Base-by-base conservation (phyloP, 2,329 filamentous ascomycete species). In the Xylaria sp. region DNA sequence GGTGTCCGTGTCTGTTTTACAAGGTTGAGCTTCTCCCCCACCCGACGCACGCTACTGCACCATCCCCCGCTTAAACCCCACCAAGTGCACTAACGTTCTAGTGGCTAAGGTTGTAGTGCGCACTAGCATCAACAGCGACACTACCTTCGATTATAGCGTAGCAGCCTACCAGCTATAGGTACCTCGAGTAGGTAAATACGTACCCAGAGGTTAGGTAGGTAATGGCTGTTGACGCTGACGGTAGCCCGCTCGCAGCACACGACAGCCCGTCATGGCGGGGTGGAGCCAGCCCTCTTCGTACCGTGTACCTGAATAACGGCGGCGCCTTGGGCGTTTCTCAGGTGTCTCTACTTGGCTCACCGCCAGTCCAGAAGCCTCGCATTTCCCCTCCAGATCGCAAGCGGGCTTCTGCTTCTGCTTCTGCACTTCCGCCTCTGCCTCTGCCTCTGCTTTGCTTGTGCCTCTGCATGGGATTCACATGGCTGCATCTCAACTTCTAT, bases 341-440 rank as follows among this genome's bases (percentile, higher is more conserved):
- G 17, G 54, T 59, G 29, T 27, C 54, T 57, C 38, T 61, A 62
- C 61, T 53, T 64, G 19, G 51, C 62, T 67, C 64, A 67, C 64
- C 64, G 64, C 64, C 62, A 67, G 64, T 67, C 64, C 62, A 60
- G 64, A 60, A 65, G 40, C 52, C 52, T 59, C 59, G 51, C 33
- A 62, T 58, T 54, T 54, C 64, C 59, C 58, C 58, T 62, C 62
- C 62, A 64, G 62, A 57, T 62, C 62, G 58, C 62, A 61, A 53
- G 53, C 59, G 44, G 46, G 48, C 46, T 48, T 48, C 29, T 56
- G 60, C 52, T 58, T 44, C 55, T 49, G 43, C 13, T 13, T 13
- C 13, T 13, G 31, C 31, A 7, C 31, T 7, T 13, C 31, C 13
- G 13, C 11, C 29, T n/a, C n/a, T n/a, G n/a, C n/a, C n/a, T n/a